Base-by-base conservation (phyloP, 2,329 filamentous ascomycete species). In the Botrytis elliptica region DNA sequence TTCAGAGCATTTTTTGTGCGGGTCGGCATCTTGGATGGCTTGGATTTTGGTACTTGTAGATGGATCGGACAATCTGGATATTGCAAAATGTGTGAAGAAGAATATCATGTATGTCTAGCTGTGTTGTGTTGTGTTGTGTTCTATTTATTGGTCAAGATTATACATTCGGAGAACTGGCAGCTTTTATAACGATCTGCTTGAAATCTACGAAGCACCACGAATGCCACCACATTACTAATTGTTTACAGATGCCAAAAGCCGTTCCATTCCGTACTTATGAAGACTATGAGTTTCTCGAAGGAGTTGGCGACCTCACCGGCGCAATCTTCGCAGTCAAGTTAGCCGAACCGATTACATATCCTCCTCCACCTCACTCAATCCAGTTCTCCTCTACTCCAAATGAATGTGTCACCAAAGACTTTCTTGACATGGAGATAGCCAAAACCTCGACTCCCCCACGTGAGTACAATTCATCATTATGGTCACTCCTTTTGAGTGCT, bases 1-100 rank as follows among this genome's bases (percentile, higher is more conserved):
- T 73, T 73, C 29, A 52, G 46, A 33, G 52, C 36, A 25, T 69
- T 63, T 44, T 59, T 63, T 33, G 36, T 71, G 36, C 40, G 69
- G 29, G 57, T 73, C 5, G 44, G 55, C 33, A 69, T 38, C 42
- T 36, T 59, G 25, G 29, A 59, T 62, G 59, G n/a, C 42, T 38
- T 42, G 42, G 46, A 64, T 46, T 57, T 65, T n/a, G 46, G 44
- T 29, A 5, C 72, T 25, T 69, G 64, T 70, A 55, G 20, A 29
- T 75, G 73, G 74, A 68, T 55, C 49, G 73, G 65, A 36, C 42
- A 52, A 40, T 60, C 66, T 49, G 73, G 73, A 38, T 74, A 72
- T 62, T 74, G 74, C 33, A 72, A 49, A 18, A 60, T 72, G 18
- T 74, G 74, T 55, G 70, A 74, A 57, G 40, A 44, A 22, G 44